These are phyloP conservation scores for Salix brachista DNA, from an alignment of 345 rosid species.

Conservation along the genomic window DNA sequence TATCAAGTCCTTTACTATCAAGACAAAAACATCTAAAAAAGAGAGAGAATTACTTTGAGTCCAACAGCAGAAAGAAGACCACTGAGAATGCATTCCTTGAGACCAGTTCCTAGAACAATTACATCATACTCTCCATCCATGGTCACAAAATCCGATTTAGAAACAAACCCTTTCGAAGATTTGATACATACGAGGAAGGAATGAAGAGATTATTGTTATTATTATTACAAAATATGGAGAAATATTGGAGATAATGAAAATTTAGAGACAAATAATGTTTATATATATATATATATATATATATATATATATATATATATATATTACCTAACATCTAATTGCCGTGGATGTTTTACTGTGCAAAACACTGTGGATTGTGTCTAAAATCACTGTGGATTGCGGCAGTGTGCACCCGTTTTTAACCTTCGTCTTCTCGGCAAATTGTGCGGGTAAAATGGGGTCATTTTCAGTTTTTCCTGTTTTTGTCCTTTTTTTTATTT, in stretches of 20 bases:
- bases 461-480: too few species aligned
- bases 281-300: neutral
- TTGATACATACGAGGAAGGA: neutral
- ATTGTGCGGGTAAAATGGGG: too few species aligned
- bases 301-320: too few species aligned
- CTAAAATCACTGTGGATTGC: too few species aligned
- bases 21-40: neutral
- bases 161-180: neutral
- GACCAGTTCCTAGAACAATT: slow-evolving; percentile 91
- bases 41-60: slow-evolving; percentile 51
- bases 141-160: neutral
- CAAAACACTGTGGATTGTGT: too few species aligned
- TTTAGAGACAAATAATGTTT: neutral
- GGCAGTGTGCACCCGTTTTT: too few species aligned
- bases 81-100: slow-evolving; percentile 92
- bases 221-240: neutral
- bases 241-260: neutral
- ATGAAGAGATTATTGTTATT: neutral
- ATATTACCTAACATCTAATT: too few species aligned
- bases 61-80: slow-evolving; percentile 94
- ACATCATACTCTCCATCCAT: slow-evolving; percentile 98
- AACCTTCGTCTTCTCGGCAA: too few species aligned
- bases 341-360: too few species aligned
- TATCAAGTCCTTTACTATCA: fast-evolving
- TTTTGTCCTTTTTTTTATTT: too few species aligned